These are phyloP conservation scores for Arctostaphylos glauca DNA, from an alignment of 148 eudicot species.

Conservation along the genomic window DNA sequence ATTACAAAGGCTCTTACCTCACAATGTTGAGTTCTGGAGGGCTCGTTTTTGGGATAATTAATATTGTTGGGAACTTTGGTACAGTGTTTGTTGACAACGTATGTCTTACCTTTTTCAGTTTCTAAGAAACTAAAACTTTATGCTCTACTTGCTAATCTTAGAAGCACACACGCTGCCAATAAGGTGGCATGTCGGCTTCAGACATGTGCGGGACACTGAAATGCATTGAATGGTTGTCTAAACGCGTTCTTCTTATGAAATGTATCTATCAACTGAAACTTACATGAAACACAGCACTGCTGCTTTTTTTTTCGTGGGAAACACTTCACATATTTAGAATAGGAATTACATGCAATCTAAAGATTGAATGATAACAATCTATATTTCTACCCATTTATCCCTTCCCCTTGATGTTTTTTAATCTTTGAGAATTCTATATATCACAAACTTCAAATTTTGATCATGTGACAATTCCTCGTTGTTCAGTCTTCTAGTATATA, in stretches of 20 bases:
- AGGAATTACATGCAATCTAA: background rate
- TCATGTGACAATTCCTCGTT: background rate
- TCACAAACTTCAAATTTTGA: background rate
- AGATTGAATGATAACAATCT: background rate
- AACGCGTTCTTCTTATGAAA: background rate
- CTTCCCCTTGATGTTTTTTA: background rate
- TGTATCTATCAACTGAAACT: background rate
- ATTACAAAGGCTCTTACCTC: constrained; percentile 76
- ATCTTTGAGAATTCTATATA: background rate
- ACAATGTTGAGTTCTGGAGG: constrained; percentile 97
- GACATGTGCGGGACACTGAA: background rate
- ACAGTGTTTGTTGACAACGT: constrained; percentile 97
- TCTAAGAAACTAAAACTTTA: background rate
- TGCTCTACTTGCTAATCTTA: background rate
- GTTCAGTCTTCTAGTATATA: background rate
- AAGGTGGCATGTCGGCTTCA: background rate
- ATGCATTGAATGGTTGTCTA: background rate
- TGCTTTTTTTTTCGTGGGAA: background rate
- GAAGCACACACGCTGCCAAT: background rate
- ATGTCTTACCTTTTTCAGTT: constrained; percentile 23
- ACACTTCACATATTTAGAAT: background rate
- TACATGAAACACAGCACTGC: background rate
- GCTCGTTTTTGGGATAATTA: constrained; percentile 84
- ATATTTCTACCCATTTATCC: background rate
- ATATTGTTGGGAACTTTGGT: constrained; percentile 91